These are phyloP conservation scores for Fraxinus dipetala DNA, from an alignment of 305 asterid species.

Conservation along the genomic window DNA sequence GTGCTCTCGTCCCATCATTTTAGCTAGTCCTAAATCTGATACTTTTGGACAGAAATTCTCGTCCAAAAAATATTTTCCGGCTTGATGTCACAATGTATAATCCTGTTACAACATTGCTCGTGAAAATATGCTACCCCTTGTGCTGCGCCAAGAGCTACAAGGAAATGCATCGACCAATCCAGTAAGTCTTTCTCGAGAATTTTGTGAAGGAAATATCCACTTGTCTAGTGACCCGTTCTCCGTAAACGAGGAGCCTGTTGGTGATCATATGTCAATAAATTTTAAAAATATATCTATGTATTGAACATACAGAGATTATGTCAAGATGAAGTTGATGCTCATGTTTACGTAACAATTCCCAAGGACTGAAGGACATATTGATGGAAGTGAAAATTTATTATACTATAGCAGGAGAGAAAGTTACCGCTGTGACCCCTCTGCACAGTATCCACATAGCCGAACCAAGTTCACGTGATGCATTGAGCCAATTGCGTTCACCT, in stretches of 20 bases:
- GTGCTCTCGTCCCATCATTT: conserved; percentile 84
- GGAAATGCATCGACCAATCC: conserved; percentile 72
- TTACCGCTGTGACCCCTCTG: conserved; percentile 67
- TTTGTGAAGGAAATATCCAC: conserved; percentile 70
- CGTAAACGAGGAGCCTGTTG: conserved; percentile 82
- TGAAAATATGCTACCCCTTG: conserved; percentile 90
- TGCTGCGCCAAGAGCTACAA: conserved; percentile 76
- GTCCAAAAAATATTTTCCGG: conserved; percentile 83
- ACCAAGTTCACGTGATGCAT: conserved; percentile 94
- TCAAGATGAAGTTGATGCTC: background rate
- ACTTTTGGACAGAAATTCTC: conserved; percentile 78
- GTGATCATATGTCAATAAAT: background rate
- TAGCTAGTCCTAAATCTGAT: conserved; percentile 85
- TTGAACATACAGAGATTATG: background rate
- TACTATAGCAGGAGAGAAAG: background rate
- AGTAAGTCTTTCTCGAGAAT: conserved; percentile 40
- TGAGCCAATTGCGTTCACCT: conserved; percentile 79
- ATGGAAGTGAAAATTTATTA: background rate
- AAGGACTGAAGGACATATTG: background rate
- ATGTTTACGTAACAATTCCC: background rate
- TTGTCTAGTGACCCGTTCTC: conserved; percentile 82
- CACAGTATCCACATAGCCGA: conserved; percentile 73
- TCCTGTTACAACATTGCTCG: conserved; percentile 84
- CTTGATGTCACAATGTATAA: conserved; percentile 87
- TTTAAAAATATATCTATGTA: background rate